Evolutionary conservation across 305 asterid species (phyloP).

Genomic region (Fraxinus angustifolia): DNA sequence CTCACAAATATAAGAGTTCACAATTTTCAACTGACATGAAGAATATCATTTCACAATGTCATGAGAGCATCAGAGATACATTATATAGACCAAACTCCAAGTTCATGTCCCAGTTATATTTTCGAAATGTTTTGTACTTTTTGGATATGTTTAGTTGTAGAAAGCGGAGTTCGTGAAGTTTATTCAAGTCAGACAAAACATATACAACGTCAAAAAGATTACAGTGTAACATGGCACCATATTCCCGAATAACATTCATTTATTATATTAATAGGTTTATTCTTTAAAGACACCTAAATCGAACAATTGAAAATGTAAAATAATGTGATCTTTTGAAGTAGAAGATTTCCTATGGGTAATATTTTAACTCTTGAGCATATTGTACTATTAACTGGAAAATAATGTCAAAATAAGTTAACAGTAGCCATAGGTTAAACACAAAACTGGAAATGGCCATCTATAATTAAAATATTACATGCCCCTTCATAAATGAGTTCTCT

Average conservation of each 20-base stretch:
- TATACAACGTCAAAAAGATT: background rate
- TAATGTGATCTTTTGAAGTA: background rate
- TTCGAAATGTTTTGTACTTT: background rate
- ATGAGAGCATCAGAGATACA: background rate
- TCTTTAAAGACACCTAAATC: background rate
- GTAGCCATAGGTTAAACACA: background rate
- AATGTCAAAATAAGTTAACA: background rate
- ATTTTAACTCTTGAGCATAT: background rate
- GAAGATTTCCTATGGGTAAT: background rate
- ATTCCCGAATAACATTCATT: background rate
- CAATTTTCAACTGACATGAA: background rate
- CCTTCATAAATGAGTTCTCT: no score
- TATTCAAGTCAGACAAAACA: background rate
- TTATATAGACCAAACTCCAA: background rate
- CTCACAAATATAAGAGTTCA: background rate
- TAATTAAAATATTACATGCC: slow-evolving; percentile 37
- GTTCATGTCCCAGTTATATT: background rate
- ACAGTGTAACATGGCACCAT: background rate
- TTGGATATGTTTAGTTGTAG: background rate
- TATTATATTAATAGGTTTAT: background rate
- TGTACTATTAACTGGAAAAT: background rate
- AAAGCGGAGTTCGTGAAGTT: background rate
- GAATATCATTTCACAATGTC: slow-evolving; percentile 4
- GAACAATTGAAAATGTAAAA: background rate
- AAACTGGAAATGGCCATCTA: background rate